Base-by-base conservation (phyloP, 2,329 filamentous ascomycete genomes). In the Aspergillus tubingensis region DNA sequence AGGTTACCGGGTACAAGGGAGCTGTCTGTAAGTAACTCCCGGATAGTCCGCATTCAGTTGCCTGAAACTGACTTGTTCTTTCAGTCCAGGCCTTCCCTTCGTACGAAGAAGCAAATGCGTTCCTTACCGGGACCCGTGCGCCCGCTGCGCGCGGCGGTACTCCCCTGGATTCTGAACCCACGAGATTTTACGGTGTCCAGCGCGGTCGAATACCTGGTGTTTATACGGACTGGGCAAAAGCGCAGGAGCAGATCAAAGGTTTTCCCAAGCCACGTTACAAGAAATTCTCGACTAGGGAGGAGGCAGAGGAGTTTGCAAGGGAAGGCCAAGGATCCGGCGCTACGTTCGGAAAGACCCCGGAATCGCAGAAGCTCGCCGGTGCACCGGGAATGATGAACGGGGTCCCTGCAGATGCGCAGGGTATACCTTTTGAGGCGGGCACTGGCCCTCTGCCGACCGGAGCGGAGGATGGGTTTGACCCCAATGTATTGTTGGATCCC, bases 81-180 rank as follows among this genome's bases (percentile, higher is more conserved):
- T 32, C 62, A 95, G 91, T 90, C 81, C 94, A 95, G 79, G 91
- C 90, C 1, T 97, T 96, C 72, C 78, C 82, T 8, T 86, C 84
- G 0, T 80, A 83, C 60, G 84, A 88, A 63, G 92, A 96, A 61
- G 94, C 94, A n/a, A 85, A 90, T 69, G 86, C 86, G 2, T 97
- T 91, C 72, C 82, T 91, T 25, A 86, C 83, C 1, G 90, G 91
- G 50, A 83, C 83, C 65, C 82, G 83, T 59, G 75, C 75, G 7
- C 73, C 73, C 15, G 57, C 68, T 15, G 64, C 65, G 13, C 71
- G 67, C 43, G 65, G 77, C 19, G 69, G 78, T 21, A 74, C 79
- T 43, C 68, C 77, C 51, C 74, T 66, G 5, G 63, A 68, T 23
- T 60, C 67, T 17, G 74, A 74, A 47, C 78, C 78, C 36, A 75